Percentiles rank a stretch among this genome's conserved stretches.
Evolutionary conservation across 306 rosid genomes (phyloP).

Genomic region (Castanea mollissima): DNA sequence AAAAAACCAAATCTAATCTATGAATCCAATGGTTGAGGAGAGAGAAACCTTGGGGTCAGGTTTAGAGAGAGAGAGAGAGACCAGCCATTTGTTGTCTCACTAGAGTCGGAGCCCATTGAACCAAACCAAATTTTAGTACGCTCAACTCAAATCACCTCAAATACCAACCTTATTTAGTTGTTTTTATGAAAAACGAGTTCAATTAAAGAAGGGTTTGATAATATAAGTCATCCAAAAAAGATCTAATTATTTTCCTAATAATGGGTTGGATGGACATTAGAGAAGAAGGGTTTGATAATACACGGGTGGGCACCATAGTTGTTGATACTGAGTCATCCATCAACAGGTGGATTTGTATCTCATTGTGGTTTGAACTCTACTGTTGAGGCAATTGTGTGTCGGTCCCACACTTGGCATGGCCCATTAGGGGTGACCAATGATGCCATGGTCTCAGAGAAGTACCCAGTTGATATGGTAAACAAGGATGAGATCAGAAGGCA

Average conservation of each 20-base stretch:
- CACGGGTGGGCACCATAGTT: conserved; percentile 73
- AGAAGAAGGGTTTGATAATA: conserved; percentile 53
- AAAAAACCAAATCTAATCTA: too few relatives aligned
- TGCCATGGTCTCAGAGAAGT: conserved; percentile 37
- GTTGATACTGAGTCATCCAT: conserved; percentile 60
- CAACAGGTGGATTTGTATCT: conserved; percentile 67
- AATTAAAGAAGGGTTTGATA: conserved; percentile 19
- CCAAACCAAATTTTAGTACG: too few relatives aligned
- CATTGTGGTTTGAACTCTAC: conserved; percentile 83
- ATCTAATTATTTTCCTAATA: conserved; percentile 31
- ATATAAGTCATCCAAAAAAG: conserved; percentile 51
- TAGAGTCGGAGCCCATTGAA: too few relatives aligned
- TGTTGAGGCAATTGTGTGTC: conserved; percentile 50
- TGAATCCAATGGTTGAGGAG: too few relatives aligned
- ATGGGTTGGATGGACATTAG: conserved; percentile 36
- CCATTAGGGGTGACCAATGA: conserved; percentile 65
- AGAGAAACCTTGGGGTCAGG: too few relatives aligned
- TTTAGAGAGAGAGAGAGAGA: too few relatives aligned
- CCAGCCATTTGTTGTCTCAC: too few relatives aligned
- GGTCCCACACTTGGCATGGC: conserved; percentile 64
- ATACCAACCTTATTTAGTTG: too few relatives aligned
- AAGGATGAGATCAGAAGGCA: conserved; percentile 37
- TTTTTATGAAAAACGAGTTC: too few relatives aligned
- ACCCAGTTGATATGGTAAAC: conserved; percentile 15
- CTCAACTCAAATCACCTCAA: too few relatives aligned